A percentile compares a stretch with the other conserved stretches of the same genome.
Evolutionary conservation across 2,329 filamentous ascomycete genomes (phyloP).

Genomic region (Trichoderma koningii): DNA sequence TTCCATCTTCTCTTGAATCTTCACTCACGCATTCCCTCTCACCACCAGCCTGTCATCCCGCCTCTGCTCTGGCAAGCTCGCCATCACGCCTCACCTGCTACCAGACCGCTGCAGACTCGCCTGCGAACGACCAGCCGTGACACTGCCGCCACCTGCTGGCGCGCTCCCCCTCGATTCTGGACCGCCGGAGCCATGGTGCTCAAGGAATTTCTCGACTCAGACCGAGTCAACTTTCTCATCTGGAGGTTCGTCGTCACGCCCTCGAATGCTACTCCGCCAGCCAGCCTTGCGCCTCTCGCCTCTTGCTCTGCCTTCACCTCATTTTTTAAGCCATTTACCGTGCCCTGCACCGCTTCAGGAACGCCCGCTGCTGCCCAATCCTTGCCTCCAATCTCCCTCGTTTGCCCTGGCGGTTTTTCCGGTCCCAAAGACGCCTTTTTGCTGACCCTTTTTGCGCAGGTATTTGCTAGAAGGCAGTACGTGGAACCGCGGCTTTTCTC

Average conservation of each 20-base stretch:
- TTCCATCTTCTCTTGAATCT: constrained; percentile 34
- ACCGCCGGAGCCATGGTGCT: constrained; percentile 47
- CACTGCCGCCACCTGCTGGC: constrained; percentile 40
- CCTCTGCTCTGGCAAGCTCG: constrained; percentile 18
- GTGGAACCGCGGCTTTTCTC: constrained; percentile 40
- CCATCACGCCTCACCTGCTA: constrained; percentile 22
- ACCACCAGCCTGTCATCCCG: constrained; percentile 16
- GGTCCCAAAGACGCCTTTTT: constrained; percentile 17
- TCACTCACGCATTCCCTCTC: constrained; percentile 29
- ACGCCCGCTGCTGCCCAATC: constrained; percentile 8
- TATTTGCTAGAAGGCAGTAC: constrained; percentile 65
- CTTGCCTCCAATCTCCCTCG: background rate
- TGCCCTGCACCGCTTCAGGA: constrained; percentile 29
- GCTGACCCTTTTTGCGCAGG: constrained; percentile 41
- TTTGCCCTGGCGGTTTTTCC: constrained; percentile 4
- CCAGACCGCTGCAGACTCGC: constrained; percentile 25
- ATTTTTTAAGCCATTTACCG: no score
- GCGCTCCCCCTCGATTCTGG: constrained; percentile 28
- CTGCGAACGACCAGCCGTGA: constrained; percentile 33
- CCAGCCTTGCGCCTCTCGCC: constrained; percentile 26
- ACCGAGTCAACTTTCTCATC: constrained; percentile 70
- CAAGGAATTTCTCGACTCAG: constrained; percentile 65
- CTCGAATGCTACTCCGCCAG: constrained; percentile 7
- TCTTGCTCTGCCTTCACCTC: no score
- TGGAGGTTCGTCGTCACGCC: constrained; percentile 60